Conservation (phyloP, 139 green algal species). For the Nannochloris sp. region DNA sequence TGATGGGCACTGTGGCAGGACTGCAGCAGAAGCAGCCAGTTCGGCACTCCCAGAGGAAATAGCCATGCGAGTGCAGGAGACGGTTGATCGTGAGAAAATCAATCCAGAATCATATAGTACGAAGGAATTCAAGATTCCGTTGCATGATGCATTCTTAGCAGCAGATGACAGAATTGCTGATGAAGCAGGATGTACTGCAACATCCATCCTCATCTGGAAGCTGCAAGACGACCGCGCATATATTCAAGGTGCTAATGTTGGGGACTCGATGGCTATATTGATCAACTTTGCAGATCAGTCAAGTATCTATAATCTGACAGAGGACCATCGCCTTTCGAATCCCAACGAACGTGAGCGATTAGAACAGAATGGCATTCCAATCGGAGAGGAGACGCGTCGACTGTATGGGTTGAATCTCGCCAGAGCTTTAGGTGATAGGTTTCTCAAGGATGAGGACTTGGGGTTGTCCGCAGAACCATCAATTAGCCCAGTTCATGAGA, state of each 20-base stretch:
- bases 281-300: not conserved
- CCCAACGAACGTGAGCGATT: conserved; percentile 40
- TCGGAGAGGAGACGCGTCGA: conserved; percentile 22
- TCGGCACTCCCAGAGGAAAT: conserved; percentile 35
- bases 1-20: conserved; percentile 51
- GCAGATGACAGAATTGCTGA: conserved; percentile 25
- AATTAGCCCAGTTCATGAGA: conserved; percentile 28
- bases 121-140: conserved; percentile 1
- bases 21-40: conserved; percentile 26
- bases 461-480: conserved; percentile 51
- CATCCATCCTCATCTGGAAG: conserved; percentile 51
- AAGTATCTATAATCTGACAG: conserved; percentile 28
- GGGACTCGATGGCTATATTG: conserved; percentile 48
- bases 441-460: conserved; percentile 61
- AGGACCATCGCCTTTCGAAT: conserved; percentile 53
- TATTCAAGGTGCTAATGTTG: conserved; percentile 60
- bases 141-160: conserved; percentile 25
- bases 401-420: conserved; percentile 71
- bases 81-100: not conserved
- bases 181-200: conserved; percentile 66
- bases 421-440: conserved; percentile 62
- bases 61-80: conserved; percentile 9
- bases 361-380: conserved; percentile 7
- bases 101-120: not conserved
- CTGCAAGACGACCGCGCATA: conserved; percentile 16